A percentile compares a stretch with the other conserved stretches of the same genome.
Conservation (phyloP, 768 basidiomycete species). For the Lactifluus pinguis region DNA sequence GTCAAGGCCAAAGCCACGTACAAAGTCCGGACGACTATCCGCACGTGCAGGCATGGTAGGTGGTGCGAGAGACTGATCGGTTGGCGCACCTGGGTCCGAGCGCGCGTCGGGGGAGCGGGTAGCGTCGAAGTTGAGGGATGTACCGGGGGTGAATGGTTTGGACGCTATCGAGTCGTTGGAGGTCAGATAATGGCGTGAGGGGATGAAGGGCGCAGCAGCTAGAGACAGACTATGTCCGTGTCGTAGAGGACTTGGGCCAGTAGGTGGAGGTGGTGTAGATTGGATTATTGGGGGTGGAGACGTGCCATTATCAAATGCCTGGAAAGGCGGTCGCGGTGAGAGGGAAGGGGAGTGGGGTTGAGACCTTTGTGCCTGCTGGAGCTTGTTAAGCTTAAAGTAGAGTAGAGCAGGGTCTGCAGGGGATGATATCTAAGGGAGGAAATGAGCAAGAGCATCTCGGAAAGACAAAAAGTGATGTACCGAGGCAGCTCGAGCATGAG, state of each 20-base stretch:
- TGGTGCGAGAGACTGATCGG: slow-evolving; percentile 37
- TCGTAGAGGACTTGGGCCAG: slow-evolving; percentile 39
- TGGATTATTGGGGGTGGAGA: slow-evolving; percentile 41
- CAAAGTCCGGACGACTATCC: slow-evolving; percentile 60
- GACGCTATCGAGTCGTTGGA: slow-evolving; percentile 35
- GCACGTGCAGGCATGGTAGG: slow-evolving; percentile 34
- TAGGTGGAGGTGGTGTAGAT: slow-evolving; percentile 16
- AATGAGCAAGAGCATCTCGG: slow-evolving; percentile 5
- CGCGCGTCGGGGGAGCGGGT: slow-evolving; percentile 27
- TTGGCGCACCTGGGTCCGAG: slow-evolving; percentile 49
- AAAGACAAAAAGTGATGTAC: slow-evolving; percentile 38
- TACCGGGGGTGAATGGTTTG: slow-evolving; percentile 58
- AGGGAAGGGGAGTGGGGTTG: slow-evolving; percentile 45
- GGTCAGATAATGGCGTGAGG: slow-evolving; percentile 24
- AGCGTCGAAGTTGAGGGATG: slow-evolving; percentile 44
- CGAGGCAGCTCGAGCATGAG: slow-evolving; percentile 77
- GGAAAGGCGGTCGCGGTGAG: slow-evolving; percentile 50
- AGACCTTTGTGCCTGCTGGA: slow-evolving; percentile 61
- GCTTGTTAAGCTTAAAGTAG: slow-evolving; percentile 74
- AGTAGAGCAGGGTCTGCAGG: slow-evolving; percentile 80
- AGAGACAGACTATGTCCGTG: slow-evolving; percentile 74
- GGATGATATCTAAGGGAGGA: slow-evolving; percentile 62
- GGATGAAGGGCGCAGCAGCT: slow-evolving; percentile 45
- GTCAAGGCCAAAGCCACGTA: slow-evolving; percentile 73
- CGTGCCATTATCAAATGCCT: slow-evolving; percentile 31